phyloP scores from a whole-genome alignment of 768 basidiomycete genomes.

The Lyophyllum decastes region DNA sequence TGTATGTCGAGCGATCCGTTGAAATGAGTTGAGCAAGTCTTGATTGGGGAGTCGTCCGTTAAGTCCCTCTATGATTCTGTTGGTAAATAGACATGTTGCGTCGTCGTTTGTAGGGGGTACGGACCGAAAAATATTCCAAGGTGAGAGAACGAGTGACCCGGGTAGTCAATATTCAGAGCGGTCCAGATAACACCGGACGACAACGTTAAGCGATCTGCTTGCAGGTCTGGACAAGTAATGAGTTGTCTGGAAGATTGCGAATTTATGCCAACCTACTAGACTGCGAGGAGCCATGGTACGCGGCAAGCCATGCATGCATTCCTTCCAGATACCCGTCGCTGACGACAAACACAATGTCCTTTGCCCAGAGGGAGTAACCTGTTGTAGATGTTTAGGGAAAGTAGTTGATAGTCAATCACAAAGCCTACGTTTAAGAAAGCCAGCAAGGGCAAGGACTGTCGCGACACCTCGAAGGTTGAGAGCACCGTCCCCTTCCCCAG shows the following conservation, averaged over 20 bases:
- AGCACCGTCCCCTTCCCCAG: conserved; percentile 53
- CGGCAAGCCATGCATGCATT: conserved; percentile 87
- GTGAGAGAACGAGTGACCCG: conserved; percentile 95
- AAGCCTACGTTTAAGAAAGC: conserved; percentile 74
- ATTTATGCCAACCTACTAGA: conserved; percentile 46
- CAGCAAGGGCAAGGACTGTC: conserved; percentile 81
- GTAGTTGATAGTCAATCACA: background rate
- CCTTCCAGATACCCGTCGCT: conserved; percentile 90
- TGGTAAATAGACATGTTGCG: background rate
- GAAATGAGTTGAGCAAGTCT: conserved; percentile 86
- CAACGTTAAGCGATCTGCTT: conserved; percentile 60
- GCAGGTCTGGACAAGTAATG: conserved; percentile 49
- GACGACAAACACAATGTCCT: conserved; percentile 88
- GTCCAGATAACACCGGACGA: conserved; percentile 94
- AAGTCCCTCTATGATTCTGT: conserved; percentile 71
- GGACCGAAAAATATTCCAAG: conserved; percentile 92
- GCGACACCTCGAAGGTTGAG: conserved; percentile 87
- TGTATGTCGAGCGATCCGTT: conserved; percentile 68
- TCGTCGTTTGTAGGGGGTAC: conserved; percentile 20
- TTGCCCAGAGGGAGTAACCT: conserved; percentile 94
- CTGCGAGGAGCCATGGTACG: conserved; percentile 74
- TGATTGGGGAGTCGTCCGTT: conserved; percentile 97
- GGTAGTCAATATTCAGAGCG: conserved; percentile 92
- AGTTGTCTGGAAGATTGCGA: background rate
- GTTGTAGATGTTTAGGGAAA: conserved; percentile 1